Evolutionary conservation across 2,329 filamentous ascomycete genomes (phyloP).

Genomic region (Talaromyces pinophilus): DNA sequence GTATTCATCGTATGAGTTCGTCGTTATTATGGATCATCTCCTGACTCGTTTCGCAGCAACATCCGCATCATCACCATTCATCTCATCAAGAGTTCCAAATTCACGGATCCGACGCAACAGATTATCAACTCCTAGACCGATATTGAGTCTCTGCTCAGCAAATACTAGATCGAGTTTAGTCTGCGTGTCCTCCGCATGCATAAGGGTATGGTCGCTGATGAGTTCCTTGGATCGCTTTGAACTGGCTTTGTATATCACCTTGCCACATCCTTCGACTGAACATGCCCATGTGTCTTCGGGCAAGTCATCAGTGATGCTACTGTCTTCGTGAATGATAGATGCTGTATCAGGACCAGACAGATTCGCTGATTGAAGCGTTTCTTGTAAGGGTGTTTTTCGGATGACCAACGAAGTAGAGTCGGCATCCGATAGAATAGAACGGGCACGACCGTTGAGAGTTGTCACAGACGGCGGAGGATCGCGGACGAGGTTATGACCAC

Average conservation of each 20-base stretch:
- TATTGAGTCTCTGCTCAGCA: constrained; percentile 39
- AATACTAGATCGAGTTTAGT: constrained; percentile 40
- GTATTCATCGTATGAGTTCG: neutral
- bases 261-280: constrained; percentile 36
- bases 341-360: constrained; percentile 20
- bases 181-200: constrained; percentile 40
- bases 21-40: constrained; percentile 13
- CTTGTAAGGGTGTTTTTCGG: constrained; percentile 35
- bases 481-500: constrained; percentile 38
- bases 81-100: constrained; percentile 30
- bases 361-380: constrained; percentile 31
- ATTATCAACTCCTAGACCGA: constrained; percentile 36
- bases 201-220: constrained; percentile 37
- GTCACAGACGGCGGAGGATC: constrained; percentile 36
- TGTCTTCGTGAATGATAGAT: neutral
- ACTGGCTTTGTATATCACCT: constrained; percentile 35
- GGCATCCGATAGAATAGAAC: constrained; percentile 34
- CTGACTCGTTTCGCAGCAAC: constrained; percentile 26
- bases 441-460: constrained; percentile 32
- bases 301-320: constrained; percentile 24
- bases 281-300: constrained; percentile 39
- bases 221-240: constrained; percentile 37
- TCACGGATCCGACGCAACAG: constrained; percentile 37
- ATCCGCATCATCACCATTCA: constrained; percentile 24
- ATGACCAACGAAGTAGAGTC: constrained; percentile 25